A percentile compares a stretch with the other conserved stretches of the same genome.
Conservation (phyloP, 331 rosid genomes). For the Prunus yedoensis region DNA sequence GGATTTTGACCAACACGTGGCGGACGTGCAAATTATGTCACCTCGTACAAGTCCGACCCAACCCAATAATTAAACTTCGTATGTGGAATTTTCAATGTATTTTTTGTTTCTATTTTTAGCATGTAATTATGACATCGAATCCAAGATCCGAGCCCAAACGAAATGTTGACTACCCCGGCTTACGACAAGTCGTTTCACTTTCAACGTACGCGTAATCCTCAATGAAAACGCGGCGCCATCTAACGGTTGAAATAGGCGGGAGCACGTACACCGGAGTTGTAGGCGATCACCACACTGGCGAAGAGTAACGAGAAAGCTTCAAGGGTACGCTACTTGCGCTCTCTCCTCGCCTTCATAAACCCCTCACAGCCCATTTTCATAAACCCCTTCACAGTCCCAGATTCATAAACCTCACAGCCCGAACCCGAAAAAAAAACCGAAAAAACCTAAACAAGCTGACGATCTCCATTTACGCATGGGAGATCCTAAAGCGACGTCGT, state of each 20-base stretch:
- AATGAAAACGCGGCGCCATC: not conserved
- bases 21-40: not conserved
- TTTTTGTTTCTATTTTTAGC: not conserved
- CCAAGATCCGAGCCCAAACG: not conserved
- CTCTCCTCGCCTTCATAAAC: not conserved
- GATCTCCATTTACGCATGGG: constrained; percentile 33
- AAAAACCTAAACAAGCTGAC: constrained; percentile 9
- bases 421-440: not conserved
- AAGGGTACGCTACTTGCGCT: constrained; percentile 32
- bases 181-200: not conserved
- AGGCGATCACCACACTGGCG: not conserved
- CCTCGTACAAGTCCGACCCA: not conserved
- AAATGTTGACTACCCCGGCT: not conserved
- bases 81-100: not conserved
- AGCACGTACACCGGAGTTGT: not conserved
- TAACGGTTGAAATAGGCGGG: not conserved
- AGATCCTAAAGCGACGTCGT: constrained; percentile 23
- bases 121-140: not conserved
- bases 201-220: not conserved
- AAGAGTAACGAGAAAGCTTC: constrained; percentile 30
- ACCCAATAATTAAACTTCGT: not conserved
- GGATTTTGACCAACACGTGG: not conserved
- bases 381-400: not conserved
- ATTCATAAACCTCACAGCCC: not conserved
- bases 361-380: not conserved